phyloP scores from a whole-genome alignment of 768 basidiomycete genomes.

The Tylopilus rubrobrunneus region DNA sequence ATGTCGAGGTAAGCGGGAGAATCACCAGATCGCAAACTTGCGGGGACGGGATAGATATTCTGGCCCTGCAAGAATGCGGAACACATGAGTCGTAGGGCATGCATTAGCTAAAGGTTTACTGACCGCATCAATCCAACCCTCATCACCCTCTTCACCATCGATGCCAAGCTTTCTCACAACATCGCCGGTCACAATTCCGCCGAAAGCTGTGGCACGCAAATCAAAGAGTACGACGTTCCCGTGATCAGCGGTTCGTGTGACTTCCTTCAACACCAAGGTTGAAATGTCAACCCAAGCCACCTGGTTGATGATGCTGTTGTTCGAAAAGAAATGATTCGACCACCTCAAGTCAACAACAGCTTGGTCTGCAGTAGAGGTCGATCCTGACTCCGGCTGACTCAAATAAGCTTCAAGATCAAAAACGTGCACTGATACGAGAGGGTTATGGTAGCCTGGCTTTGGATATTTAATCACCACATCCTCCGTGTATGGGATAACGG shows the following conservation, averaged over 20 bases:
- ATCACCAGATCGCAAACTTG: slow-evolving; percentile 37
- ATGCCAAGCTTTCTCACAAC: slow-evolving; percentile 78
- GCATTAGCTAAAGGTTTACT: slow-evolving; percentile 27
- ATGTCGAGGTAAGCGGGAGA: slow-evolving; percentile 84
- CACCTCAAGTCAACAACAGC: slow-evolving; percentile 62
- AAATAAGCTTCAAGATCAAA: slow-evolving; percentile 70
- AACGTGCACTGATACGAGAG: slow-evolving; percentile 75
- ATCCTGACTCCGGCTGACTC: slow-evolving; percentile 28
- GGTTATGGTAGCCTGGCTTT: slow-evolving; percentile 89
- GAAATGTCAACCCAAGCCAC: slow-evolving; percentile 83
- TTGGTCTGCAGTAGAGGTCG: slow-evolving; percentile 32
- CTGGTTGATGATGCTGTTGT: slow-evolving; percentile 74
- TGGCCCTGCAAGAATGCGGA: slow-evolving; percentile 45
- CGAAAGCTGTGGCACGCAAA: slow-evolving; percentile 30
- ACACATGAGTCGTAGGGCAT: slow-evolving; percentile 8
- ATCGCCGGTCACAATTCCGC: slow-evolving; percentile 36
- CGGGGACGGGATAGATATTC: slow-evolving; percentile 56
- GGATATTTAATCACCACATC: slow-evolving; percentile 71
- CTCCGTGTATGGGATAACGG: slow-evolving; percentile 74
- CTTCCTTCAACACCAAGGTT: slow-evolving; percentile 78
- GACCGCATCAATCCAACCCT: slow-evolving; percentile 92
- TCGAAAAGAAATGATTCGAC: slow-evolving; percentile 50
- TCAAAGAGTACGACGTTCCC: slow-evolving; percentile 82
- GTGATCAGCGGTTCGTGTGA: slow-evolving; percentile 76
- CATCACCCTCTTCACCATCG: slow-evolving; percentile 82